phyloP scores from a whole-genome alignment of 768 basidiomycete genomes.

The Tulasnella sp. region DNA sequence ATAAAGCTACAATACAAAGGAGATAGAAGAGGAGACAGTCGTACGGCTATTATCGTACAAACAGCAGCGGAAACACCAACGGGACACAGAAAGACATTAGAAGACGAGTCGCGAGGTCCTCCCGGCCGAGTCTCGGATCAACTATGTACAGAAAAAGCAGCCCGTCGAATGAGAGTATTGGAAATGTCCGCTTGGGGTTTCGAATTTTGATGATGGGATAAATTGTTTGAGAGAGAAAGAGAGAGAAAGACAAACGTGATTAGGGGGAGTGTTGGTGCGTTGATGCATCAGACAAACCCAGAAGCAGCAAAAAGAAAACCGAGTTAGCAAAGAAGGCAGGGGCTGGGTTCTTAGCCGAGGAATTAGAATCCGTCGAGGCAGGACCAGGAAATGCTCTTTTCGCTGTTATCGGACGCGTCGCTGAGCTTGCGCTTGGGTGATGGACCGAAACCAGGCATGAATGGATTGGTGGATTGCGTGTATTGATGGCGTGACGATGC shows the following conservation, averaged over 20 bases:
- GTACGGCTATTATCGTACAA: slow-evolving; percentile 6
- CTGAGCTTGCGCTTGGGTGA: slow-evolving; percentile 24
- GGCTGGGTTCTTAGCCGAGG: background rate
- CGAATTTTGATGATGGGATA: slow-evolving; percentile 9
- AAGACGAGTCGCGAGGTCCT: background rate
- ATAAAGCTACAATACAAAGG: slow-evolving; percentile 9
- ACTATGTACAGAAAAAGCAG: slow-evolving; percentile 4
- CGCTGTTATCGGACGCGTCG: slow-evolving; percentile 27
- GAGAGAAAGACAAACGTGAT: background rate
- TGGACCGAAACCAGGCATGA: slow-evolving; percentile 13
- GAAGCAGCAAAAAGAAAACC: background rate
- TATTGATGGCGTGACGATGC: background rate
- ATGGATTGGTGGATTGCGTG: slow-evolving; percentile 15
- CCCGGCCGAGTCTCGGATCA: slow-evolving; percentile 14
- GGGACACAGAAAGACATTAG: background rate
- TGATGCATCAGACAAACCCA: background rate
- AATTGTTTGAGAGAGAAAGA: slow-evolving; percentile 1
- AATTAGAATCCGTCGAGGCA: slow-evolving; percentile 32
- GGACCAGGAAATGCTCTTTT: slow-evolving; percentile 22
- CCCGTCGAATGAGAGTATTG: background rate
- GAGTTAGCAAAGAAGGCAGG: background rate
- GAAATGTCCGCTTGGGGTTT: slow-evolving; percentile 3
- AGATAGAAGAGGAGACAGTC: background rate
- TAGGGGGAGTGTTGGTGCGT: background rate
- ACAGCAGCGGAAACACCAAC: background rate